phyloP scores from a whole-genome alignment of 176 grass and related monocot species.

The Melocanna baccifera region DNA sequence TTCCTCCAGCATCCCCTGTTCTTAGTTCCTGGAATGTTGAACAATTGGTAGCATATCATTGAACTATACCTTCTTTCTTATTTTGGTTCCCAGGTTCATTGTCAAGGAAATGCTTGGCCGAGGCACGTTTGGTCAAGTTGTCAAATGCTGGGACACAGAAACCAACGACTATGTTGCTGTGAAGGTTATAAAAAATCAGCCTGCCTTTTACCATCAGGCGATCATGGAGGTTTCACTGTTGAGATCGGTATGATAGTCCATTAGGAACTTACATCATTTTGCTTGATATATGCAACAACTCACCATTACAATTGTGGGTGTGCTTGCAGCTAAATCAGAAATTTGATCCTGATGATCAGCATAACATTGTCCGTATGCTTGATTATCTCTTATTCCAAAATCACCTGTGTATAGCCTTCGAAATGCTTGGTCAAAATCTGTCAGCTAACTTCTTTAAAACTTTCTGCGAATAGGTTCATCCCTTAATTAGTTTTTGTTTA shows the following conservation, averaged over 20 bases:
- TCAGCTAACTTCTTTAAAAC: conserved; percentile 43
- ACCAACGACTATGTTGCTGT: conserved; percentile 81
- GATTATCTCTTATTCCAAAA: conserved; percentile 78
- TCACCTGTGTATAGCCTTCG: conserved; percentile 95
- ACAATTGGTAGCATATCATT: conserved; percentile 17
- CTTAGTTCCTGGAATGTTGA: not conserved
- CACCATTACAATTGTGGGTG: conserved; percentile 2
- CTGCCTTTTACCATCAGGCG: conserved; percentile 89
- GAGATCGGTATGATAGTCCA: conserved; percentile 53
- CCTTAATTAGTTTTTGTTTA: not conserved
- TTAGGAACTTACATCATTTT: conserved; percentile 21
- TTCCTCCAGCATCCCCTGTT: not conserved
- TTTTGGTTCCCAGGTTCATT: conserved; percentile 56
- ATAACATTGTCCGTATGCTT: conserved; percentile 96
- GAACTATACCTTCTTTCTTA: conserved; percentile 26
- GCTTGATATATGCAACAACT: not conserved
- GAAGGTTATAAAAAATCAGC: conserved; percentile 99
- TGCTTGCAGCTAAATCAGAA: conserved; percentile 85
- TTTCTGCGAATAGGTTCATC: not conserved
- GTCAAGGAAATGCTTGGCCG: conserved; percentile 99
- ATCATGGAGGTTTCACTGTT: conserved; percentile 77
- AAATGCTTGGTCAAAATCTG: conserved; percentile 98
- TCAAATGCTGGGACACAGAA: conserved; percentile 83
- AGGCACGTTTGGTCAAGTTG: conserved; percentile 98
- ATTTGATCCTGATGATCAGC: conserved; percentile 79